phyloP scores from a whole-genome alignment of 83 land plant genomes.

The Diphasiastrum complanatum region DNA sequence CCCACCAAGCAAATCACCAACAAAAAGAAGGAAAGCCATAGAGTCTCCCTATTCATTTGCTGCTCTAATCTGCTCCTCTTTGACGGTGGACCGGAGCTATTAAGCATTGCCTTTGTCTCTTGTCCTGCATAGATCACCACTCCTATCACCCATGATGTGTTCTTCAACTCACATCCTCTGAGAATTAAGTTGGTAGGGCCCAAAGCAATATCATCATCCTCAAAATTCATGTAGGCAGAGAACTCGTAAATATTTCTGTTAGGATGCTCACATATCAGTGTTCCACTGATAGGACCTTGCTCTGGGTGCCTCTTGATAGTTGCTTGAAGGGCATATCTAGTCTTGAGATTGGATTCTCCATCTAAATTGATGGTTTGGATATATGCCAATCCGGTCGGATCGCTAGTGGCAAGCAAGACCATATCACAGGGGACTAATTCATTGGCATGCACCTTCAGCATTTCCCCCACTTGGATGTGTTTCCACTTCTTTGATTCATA shows the following conservation, averaged over 20 bases:
- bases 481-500: background rate
- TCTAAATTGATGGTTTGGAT: slow-evolving; percentile 1
- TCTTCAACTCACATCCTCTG: slow-evolving; percentile 7
- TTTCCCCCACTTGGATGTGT: slow-evolving; percentile 4
- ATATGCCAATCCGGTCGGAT: slow-evolving; percentile 5
- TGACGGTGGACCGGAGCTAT: slow-evolving; percentile 4
- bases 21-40: too few relatives aligned
- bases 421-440: background rate
- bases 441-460: slow-evolving; percentile 4
- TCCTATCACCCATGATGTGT: slow-evolving; percentile 1
- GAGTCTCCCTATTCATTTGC: slow-evolving; percentile 12
- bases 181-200: background rate
- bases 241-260: slow-evolving; percentile 7
- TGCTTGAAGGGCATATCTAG: slow-evolving; percentile 4
- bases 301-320: slow-evolving; percentile 4
- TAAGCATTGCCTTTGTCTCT: slow-evolving; percentile 9
- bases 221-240: background rate
- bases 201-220: background rate
- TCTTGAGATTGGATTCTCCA: slow-evolving; percentile 7
- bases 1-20: slow-evolving; percentile 1
- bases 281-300: background rate
- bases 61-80: slow-evolving; percentile 6
- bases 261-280: background rate
- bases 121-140: background rate
- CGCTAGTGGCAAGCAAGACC: slow-evolving; percentile 4